Conservation (phyloP, 148 eudicot species). For the Vaccinium myrtillus region DNA sequence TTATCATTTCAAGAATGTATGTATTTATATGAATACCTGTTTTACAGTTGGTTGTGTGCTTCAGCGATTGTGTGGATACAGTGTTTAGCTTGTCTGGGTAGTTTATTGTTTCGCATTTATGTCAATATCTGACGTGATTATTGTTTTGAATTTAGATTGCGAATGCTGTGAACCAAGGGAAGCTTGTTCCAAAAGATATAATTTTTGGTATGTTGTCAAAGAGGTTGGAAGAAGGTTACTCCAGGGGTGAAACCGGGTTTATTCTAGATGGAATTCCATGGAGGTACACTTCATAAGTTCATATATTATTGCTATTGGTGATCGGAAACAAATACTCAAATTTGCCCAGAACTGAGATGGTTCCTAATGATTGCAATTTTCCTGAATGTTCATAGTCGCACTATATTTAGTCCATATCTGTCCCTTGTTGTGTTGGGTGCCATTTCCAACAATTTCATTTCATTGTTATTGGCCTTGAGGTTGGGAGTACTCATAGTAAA, state of each 20-base stretch:
- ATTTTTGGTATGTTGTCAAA: conserved; percentile 79
- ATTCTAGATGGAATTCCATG: no score
- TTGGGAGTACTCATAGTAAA: no score
- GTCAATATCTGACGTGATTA: neutral
- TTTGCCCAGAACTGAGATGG: no score
- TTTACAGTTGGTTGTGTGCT: neutral
- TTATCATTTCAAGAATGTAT: neutral
- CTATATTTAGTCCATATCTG: no score
- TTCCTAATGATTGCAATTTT: no score
- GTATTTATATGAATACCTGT: neutral
- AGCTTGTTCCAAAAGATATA: conserved; percentile 81
- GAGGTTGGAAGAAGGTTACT: conserved; percentile 77
- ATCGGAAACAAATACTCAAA: no score
- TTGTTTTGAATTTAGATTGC: conserved; percentile 48
- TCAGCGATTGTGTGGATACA: neutral
- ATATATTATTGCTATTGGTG: no score
- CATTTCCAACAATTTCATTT: no score
- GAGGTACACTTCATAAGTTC: no score
- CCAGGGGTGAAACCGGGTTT: conserved; percentile 79
- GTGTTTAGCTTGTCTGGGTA: neutral
- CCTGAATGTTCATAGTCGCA: no score
- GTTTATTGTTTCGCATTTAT: neutral
- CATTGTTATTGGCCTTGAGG: no score
- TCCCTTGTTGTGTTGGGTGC: no score
- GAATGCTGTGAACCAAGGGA: conserved; percentile 69